A percentile compares a stretch with the other conserved stretches of the same genome.
Evolutionary conservation across 2,329 filamentous ascomycete species (phyloP).

Genomic region (Xylaria sp.): DNA sequence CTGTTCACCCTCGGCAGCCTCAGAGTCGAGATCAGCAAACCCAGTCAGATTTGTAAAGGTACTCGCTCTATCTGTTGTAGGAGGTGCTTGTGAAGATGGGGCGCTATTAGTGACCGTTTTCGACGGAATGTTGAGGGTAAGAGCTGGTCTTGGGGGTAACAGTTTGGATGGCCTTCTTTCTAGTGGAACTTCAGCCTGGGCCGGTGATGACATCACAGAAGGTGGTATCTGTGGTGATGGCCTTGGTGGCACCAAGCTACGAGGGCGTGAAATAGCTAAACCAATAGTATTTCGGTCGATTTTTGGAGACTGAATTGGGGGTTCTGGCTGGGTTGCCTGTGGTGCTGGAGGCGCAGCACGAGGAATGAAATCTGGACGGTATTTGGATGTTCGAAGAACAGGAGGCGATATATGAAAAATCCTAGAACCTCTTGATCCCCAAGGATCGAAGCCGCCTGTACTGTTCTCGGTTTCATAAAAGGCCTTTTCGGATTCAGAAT

Average conservation of each 20-base stretch:
- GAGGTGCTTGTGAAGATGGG: constrained; percentile 56
- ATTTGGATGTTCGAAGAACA: constrained; percentile 45
- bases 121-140: constrained; percentile 55
- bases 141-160: constrained; percentile 58
- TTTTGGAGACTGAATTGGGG: constrained; percentile 33
- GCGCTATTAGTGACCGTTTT: constrained; percentile 33
- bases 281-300: constrained; percentile 55
- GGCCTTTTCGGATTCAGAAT: constrained; percentile 50
- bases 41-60: constrained; percentile 50
- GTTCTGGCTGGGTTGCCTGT: constrained; percentile 37
- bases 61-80: constrained; percentile 64
- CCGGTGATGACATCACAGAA: constrained; percentile 33
- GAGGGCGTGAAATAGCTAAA: constrained; percentile 57
- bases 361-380: constrained; percentile 45
- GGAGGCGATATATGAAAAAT: constrained; percentile 58
- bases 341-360: constrained; percentile 38
- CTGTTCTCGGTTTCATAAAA: constrained; percentile 54
- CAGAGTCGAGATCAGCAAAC: constrained; percentile 51
- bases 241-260: constrained; percentile 38
- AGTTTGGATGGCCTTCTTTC: constrained; percentile 56
- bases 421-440: constrained; percentile 40
- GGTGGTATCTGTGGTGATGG: constrained; percentile 24
- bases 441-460: constrained; percentile 50
- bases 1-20: constrained; percentile 53
- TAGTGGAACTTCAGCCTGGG: constrained; percentile 38